Evolutionary conservation across 2,329 filamentous ascomycete species (phyloP), one percentile per base, ranked within the genome.

Genomic region (Mariannaea sp.): DNA sequence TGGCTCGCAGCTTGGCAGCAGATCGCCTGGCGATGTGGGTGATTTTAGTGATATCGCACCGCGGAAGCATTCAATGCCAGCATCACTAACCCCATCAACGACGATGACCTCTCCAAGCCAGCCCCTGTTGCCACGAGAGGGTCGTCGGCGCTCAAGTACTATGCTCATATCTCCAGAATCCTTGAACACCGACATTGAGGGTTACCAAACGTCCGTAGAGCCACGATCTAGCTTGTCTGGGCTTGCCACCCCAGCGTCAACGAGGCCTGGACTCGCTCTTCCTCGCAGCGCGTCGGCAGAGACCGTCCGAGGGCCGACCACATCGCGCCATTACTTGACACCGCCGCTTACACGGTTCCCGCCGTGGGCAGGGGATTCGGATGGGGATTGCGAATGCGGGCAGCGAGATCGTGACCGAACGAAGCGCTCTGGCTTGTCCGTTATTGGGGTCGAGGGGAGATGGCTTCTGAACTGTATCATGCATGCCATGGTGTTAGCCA

Each of bases 271-370:
- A 6, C 33, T 46, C 3, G 27, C 16, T 7, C 14, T 24, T n/a
- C 20, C 32, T 3, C 41, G 64, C 6, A 50, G 56, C 1, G 51
- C 61, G 12, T 66, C 64, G 1, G 33, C 56, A 0, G 55, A 61
- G 1, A 66, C 64, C 0, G 51, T 66, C 5, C 51, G 58, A 22
- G 58, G 58, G 3, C 56, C 62, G 4, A 30, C 32, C 12, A 43
- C 33, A 14, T 57, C 61, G 1, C 44, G 51, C 27, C 59, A 46
- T 10, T n/a, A 13, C 2, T 20, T 39, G 1, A 44, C 53, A 5
- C 60, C 62, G 3, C 67, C 67, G 0, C 48, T 68, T 3, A 69
- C 65, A 1, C 64, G 63, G 4, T 69, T 70, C 22, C 67, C 67
- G 8, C 61, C 64, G 2, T 67, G 63, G 63, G 43, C 53, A 1